Percentiles rank a stretch among this genome's conserved stretches.
Evolutionary conservation across 2,329 filamentous ascomycete species (phyloP).

Genomic region (Juglanconis sp.): DNA sequence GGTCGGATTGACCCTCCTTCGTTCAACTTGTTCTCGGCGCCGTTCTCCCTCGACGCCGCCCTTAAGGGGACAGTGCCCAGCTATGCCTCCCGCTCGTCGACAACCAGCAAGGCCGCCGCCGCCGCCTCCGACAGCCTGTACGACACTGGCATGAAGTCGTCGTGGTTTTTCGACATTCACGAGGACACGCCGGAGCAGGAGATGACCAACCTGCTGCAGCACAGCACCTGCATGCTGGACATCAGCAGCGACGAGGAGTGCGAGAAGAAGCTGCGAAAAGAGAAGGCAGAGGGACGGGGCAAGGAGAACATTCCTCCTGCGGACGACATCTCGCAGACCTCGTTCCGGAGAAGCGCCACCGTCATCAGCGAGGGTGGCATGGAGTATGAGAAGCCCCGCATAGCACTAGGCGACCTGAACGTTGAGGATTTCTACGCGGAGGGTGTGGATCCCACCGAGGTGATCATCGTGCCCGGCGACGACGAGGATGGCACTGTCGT

Average conservation of each 20-base stretch:
- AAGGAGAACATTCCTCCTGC: constrained; percentile 92
- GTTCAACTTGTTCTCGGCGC: constrained; percentile 52
- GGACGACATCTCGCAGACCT: constrained; percentile 61
- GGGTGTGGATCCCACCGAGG: constrained; percentile 60
- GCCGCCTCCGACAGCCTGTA: constrained; percentile 25
- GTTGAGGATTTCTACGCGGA: constrained; percentile 65
- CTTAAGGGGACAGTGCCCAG: constrained; percentile 71
- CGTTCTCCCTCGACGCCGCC: constrained; percentile 83
- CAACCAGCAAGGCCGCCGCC: constrained; percentile 25
- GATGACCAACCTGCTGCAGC: constrained; percentile 88
- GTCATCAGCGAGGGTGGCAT: constrained; percentile 38
- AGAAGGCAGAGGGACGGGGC: constrained; percentile 60
- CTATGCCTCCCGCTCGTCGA: constrained; percentile 47
- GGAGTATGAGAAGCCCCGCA: constrained; percentile 61
- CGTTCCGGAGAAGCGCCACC: constrained; percentile 29
- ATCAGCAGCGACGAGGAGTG: constrained; percentile 85
- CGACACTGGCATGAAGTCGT: constrained; percentile 51
- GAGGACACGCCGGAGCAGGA: constrained; percentile 89
- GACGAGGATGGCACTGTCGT: constrained; percentile 41
- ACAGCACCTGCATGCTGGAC: constrained; percentile 81
- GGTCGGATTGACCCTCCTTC: constrained; percentile 71
- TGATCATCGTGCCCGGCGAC: constrained; percentile 61
- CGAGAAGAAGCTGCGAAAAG: constrained; percentile 49
- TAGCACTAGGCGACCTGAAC: constrained; percentile 65
- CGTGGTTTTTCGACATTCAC: constrained; percentile 92